A percentile compares a stretch with the other conserved stretches of the same genome.
phyloP scores from a whole-genome alignment of 139 green algal species.

The Chlamydomonas applanata region DNA sequence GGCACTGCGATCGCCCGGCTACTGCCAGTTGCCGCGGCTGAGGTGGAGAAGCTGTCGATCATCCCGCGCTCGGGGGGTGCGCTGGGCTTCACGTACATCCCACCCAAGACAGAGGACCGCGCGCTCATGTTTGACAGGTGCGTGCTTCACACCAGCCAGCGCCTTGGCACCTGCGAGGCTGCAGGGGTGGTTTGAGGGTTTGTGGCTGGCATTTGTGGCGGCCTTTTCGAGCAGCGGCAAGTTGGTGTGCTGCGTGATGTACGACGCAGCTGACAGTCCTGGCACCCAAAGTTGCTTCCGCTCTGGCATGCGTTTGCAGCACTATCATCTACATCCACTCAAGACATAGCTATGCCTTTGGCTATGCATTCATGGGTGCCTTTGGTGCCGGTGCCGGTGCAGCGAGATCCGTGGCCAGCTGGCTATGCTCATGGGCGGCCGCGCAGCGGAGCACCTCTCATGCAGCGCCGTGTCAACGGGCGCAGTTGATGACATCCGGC shows the following conservation, averaged over 20 bases:
- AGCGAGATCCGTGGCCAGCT: conserved; percentile 85
- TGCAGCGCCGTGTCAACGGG: conserved; percentile 53
- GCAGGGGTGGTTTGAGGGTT: too few relatives aligned
- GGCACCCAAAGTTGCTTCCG: too few relatives aligned
- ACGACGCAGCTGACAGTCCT: too few relatives aligned
- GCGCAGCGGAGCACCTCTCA: conserved; percentile 83
- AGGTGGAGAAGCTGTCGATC: conserved; percentile 80
- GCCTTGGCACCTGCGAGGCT: too few relatives aligned
- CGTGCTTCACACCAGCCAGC: neutral
- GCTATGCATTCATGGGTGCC: too few relatives aligned
- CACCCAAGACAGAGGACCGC: conserved; percentile 73
- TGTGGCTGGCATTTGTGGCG: too few relatives aligned
- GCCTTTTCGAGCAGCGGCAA: too few relatives aligned
- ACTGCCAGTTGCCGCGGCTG: conserved; percentile 47
- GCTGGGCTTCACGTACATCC: conserved; percentile 77
- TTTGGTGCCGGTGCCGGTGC: too few relatives aligned
- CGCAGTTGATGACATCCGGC: conserved; percentile 85
- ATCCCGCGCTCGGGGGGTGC: conserved; percentile 82
- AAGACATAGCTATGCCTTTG: too few relatives aligned
- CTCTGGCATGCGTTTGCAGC: too few relatives aligned
- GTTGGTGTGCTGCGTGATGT: too few relatives aligned
- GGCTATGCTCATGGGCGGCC: conserved; percentile 85
- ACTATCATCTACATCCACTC: too few relatives aligned
- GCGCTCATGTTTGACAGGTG: conserved; percentile 81
- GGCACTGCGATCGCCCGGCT: conserved; percentile 67